These are phyloP conservation scores for Pyrenula massariospora DNA, from an alignment of 495 filamentous ascomycete genomes.

Conservation along the genomic window DNA sequence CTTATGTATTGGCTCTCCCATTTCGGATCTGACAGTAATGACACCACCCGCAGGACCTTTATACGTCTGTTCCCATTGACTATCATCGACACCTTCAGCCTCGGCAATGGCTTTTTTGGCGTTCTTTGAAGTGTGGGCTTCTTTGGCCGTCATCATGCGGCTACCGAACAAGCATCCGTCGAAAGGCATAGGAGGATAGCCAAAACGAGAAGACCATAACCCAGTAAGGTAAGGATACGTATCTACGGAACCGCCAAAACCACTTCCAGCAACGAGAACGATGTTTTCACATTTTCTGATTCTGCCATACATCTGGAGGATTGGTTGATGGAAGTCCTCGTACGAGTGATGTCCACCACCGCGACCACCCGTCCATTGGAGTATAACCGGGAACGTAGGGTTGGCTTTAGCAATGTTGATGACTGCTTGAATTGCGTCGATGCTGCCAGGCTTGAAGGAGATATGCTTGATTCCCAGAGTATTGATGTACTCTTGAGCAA, in stretches of 20 bases:
- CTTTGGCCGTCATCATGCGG: conserved; percentile 89
- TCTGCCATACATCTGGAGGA: conserved; percentile 81
- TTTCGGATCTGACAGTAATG: conserved; percentile 94
- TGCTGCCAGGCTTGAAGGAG: conserved; percentile 86
- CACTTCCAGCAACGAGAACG: conserved; percentile 79
- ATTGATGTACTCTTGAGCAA: conserved; percentile 87
- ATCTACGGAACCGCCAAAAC: conserved; percentile 82
- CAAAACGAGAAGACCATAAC: conserved; percentile 70
- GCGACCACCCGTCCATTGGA: conserved; percentile 92
- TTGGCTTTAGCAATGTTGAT: conserved; percentile 90
- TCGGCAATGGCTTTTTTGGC: conserved; percentile 94
- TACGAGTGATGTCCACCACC: conserved; percentile 92
- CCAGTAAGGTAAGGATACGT: conserved; percentile 91
- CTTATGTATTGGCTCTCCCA: conserved; percentile 99
- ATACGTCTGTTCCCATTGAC: conserved; percentile 94
- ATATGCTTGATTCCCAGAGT: conserved; percentile 93
- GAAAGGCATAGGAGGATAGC: conserved; percentile 88
- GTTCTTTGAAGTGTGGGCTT: conserved; percentile 83
- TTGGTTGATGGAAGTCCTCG: conserved; percentile 89
- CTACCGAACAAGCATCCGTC: conserved; percentile 86
- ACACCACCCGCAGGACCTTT: conserved; percentile 84
- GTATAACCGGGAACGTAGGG: conserved; percentile 75
- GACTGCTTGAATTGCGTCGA: conserved; percentile 78
- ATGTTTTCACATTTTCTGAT: conserved; percentile 76
- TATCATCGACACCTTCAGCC: conserved; percentile 76